Percentiles rank a stretch among this genome's conserved stretches.
Evolutionary conservation across 2,329 filamentous ascomycete genomes (phyloP).

Genomic region (Calonectria pseudoreteaudii): DNA sequence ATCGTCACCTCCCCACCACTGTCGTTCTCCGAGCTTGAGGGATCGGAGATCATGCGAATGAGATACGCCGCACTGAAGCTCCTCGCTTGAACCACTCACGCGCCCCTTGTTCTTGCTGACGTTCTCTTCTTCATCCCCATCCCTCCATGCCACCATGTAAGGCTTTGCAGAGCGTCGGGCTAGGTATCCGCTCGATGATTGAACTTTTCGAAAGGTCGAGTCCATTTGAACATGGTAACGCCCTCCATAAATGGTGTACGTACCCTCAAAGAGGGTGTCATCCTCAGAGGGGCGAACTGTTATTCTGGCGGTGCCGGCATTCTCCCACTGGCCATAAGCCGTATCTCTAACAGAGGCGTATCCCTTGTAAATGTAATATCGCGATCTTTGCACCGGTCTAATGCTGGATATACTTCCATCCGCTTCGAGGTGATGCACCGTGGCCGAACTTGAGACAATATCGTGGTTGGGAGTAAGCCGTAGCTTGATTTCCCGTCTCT

Average conservation of each 20-base stretch:
- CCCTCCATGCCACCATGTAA: constrained; percentile 32
- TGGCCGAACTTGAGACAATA: constrained; percentile 26
- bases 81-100: neutral
- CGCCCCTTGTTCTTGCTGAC: neutral
- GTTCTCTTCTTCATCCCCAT: constrained; percentile 1
- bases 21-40: constrained; percentile 1
- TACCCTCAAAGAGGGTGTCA: constrained; percentile 27
- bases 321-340: constrained; percentile 4
- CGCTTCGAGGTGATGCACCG: constrained; percentile 22
- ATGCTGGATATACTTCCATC: constrained; percentile 8
- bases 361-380: constrained; percentile 28
- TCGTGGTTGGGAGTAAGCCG: constrained; percentile 24
- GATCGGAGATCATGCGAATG: neutral
- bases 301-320: constrained; percentile 30
- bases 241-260: constrained; percentile 29
- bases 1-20: neutral
- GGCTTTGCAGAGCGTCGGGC: neutral
- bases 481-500: constrained; percentile 20
- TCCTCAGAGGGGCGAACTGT: constrained; percentile 23
- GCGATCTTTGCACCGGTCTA: neutral
- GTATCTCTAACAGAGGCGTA: neutral
- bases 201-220: constrained; percentile 24
- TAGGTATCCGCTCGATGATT: neutral
- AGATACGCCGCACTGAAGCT: neutral
- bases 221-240: constrained; percentile 32